Conservation (phyloP, 2,329 filamentous ascomycete genomes). For the Cordyceps cicadae region DNA sequence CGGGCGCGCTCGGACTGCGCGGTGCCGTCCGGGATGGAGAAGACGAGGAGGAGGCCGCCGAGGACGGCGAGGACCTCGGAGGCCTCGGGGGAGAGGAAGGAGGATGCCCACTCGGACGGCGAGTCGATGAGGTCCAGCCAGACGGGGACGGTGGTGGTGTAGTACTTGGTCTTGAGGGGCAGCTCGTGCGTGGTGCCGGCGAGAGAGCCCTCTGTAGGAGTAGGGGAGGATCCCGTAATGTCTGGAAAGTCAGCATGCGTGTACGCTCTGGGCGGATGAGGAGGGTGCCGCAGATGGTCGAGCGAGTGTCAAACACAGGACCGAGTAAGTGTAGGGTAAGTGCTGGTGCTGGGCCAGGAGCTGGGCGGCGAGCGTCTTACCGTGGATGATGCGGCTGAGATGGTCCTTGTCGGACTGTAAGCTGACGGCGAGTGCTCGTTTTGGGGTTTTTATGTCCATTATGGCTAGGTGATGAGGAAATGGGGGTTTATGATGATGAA, state of each 20-base stretch:
- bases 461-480: not conserved
- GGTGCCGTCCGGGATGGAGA: slow-evolving; percentile 19
- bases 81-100: slow-evolving; percentile 54
- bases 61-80: slow-evolving; percentile 53
- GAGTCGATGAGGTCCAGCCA: slow-evolving; percentile 57
- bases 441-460: slow-evolving; percentile 39
- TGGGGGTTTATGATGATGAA: no score
- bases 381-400: slow-evolving; percentile 44
- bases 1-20: slow-evolving; percentile 18
- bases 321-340: slow-evolving; percentile 5
- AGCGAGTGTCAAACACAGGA: no score
- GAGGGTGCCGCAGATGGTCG: not conserved
- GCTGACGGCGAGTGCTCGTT: slow-evolving; percentile 52
- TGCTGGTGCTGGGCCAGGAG: not conserved
- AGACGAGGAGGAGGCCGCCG: slow-evolving; percentile 47
- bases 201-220: slow-evolving; percentile 32
- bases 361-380: slow-evolving; percentile 24
- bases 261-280: not conserved
- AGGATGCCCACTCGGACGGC: slow-evolving; percentile 45
- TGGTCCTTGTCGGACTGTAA: slow-evolving; percentile 37
- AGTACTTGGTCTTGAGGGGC: slow-evolving; percentile 51
- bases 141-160: slow-evolving; percentile 50
- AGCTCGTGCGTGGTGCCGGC: slow-evolving; percentile 54
- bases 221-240: slow-evolving; percentile 41
- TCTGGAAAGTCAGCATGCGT: slow-evolving; percentile 27